Percentiles rank a stretch among this genome's conserved stretches.
Conservation (phyloP, 371 early-diverging fungal species). For the Actinomortierella ambigua region DNA sequence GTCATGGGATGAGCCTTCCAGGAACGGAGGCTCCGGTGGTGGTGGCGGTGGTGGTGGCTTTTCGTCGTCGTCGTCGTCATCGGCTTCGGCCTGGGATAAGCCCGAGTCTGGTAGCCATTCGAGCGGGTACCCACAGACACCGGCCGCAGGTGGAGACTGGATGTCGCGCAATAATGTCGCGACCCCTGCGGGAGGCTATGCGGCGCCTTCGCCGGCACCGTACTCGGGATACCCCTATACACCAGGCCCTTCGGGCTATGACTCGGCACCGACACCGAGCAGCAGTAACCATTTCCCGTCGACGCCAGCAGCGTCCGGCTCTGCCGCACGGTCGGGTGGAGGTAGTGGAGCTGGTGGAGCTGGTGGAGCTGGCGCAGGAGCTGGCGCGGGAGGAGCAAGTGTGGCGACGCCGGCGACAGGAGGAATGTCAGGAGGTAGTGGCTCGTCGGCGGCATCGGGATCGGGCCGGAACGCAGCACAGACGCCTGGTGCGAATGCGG, state of each 20-base stretch:
- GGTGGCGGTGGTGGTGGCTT: too few species aligned
- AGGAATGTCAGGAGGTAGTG: conserved; percentile 1
- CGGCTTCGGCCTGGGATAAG: conserved; percentile 8
- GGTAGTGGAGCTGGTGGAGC: conserved; percentile 23
- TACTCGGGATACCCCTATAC: conserved; percentile 43
- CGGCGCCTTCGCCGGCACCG: conserved; percentile 45
- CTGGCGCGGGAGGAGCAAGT: conserved; percentile 18
- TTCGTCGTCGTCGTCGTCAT: too few species aligned
- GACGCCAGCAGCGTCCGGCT: conserved; percentile 52
- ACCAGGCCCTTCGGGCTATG: conserved; percentile 47
- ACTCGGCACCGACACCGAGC: conserved; percentile 40
- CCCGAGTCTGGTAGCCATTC: conserved; percentile 25
- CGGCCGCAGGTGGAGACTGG: conserved; percentile 43
- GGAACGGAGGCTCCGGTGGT: too few species aligned
- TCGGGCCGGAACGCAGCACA: conserved; percentile 14
- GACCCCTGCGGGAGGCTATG: conserved; percentile 33
- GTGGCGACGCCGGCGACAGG: conserved; percentile 30
- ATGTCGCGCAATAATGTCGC: conserved; percentile 38
- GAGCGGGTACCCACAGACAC: conserved; percentile 38
- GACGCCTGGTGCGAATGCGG: conserved; percentile 52
- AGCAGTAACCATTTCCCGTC: conserved; percentile 46
- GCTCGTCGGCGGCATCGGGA: conserved; percentile 9
- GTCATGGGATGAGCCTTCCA: too few species aligned
- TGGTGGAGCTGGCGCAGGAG: conserved; percentile 23
- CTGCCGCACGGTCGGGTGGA: conserved; percentile 20